These are phyloP conservation scores for Coemansia sp. DNA, from an alignment of 192 early-diverging fungal species.

Conservation along the genomic window DNA sequence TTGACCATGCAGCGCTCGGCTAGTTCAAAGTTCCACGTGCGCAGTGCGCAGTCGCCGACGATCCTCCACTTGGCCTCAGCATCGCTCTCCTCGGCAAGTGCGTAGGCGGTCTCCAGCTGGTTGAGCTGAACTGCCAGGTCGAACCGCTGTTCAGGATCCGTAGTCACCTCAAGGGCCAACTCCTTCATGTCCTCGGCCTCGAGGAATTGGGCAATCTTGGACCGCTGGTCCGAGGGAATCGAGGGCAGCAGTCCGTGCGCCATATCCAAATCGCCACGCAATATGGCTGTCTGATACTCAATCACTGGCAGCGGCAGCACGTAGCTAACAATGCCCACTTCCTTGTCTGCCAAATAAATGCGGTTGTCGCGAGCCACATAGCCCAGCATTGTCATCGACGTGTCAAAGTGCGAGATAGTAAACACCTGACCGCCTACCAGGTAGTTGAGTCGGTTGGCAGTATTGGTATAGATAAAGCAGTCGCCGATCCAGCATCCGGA, in stretches of 20 bases:
- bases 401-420: constrained; percentile 96
- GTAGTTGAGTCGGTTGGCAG: constrained; percentile 90
- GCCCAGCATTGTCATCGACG: constrained; percentile 86
- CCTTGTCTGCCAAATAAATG: constrained; percentile 92
- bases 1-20: constrained; percentile 87
- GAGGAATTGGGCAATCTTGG: constrained; percentile 92
- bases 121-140: constrained; percentile 90
- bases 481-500: constrained; percentile 98
- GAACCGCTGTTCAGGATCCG: constrained; percentile 93
- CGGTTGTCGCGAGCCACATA: constrained; percentile 94
- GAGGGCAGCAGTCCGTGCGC: constrained; percentile 79
- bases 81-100: constrained; percentile 82
- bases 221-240: constrained; percentile 85
- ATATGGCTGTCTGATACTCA: constrained; percentile 97
- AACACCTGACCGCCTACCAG: constrained; percentile 92
- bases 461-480: constrained; percentile 97
- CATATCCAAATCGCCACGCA: constrained; percentile 87
- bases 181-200: constrained; percentile 91
- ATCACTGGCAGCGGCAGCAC: constrained; percentile 89
- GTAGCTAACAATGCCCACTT: constrained; percentile 87
- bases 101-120: constrained; percentile 77
- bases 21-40: constrained; percentile 85
- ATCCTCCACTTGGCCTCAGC: constrained; percentile 92
- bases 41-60: constrained; percentile 87
- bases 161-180: constrained; percentile 91